Conservation (phyloP, 2,329 filamentous ascomycete genomes). For the Fusarium luffae region DNA sequence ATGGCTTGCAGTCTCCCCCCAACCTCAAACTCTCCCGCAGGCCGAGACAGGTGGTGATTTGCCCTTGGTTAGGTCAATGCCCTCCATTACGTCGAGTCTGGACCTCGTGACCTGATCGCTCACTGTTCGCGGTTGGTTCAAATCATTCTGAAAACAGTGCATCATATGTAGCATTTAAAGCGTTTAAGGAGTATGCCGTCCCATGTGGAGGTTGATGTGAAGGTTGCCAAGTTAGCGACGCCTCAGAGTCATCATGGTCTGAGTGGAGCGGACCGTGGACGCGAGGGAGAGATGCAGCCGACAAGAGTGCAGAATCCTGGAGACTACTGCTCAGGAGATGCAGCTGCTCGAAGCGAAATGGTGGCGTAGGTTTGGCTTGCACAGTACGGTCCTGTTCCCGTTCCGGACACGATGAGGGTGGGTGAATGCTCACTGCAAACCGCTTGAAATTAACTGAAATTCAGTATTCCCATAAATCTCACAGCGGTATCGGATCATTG, state of each 20-base stretch:
- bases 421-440: not conserved
- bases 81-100: slow-evolving; percentile 30
- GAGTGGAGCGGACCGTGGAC: not conserved
- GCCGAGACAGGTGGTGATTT: slow-evolving; percentile 30
- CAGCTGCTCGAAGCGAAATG: slow-evolving; percentile 1
- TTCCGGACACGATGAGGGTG: not conserved
- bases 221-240: slow-evolving; percentile 27
- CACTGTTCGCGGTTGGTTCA: slow-evolving; percentile 17
- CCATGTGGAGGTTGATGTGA: not conserved
- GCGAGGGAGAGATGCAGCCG: slow-evolving; percentile 1
- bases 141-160: slow-evolving; percentile 32
- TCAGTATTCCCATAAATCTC: not conserved
- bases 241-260: slow-evolving; percentile 33
- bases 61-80: slow-evolving; percentile 12
- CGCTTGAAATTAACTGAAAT: not conserved
- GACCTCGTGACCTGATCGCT: slow-evolving; percentile 27
- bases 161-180: not conserved
- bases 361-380: slow-evolving; percentile 2
- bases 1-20: slow-evolving; percentile 31
- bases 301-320: not conserved
- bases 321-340: not conserved
- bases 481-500: not conserved
- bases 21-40: slow-evolving; percentile 36
- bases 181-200: not conserved
- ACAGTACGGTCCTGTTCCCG: not conserved